phyloP scores from a whole-genome alignment of 2,329 filamentous ascomycete genomes.

The Claviceps sp. region DNA sequence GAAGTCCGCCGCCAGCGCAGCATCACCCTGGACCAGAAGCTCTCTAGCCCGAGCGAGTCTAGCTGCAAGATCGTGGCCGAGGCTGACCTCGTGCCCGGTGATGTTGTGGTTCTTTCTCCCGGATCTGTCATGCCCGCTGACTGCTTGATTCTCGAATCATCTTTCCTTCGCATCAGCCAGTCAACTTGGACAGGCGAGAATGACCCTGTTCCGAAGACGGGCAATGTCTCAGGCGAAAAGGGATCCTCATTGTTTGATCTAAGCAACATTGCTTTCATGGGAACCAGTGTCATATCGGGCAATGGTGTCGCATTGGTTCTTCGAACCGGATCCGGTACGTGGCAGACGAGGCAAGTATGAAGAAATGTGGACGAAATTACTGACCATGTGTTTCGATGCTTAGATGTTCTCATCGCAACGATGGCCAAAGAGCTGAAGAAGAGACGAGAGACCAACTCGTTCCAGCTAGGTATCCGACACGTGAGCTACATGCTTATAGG shows the following conservation, averaged over 20 bases:
- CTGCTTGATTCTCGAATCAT: conserved; percentile 15
- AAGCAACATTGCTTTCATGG: conserved; percentile 15
- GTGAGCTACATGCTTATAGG: conserved; percentile 17
- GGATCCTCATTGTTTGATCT: conserved; percentile 13
- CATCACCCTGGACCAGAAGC: background rate
- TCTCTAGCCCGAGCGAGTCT: background rate
- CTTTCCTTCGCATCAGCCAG: conserved; percentile 16
- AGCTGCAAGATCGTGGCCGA: conserved; percentile 5
- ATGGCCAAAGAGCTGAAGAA: conserved; percentile 15
- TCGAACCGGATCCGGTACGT: conserved; percentile 10
- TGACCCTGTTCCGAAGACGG: conserved; percentile 13
- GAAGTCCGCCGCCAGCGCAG: conserved; percentile 9
- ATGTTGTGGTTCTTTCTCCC: conserved; percentile 12
- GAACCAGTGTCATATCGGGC: conserved; percentile 17
- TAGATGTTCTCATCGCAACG: conserved; percentile 14
- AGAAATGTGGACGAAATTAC: background rate
- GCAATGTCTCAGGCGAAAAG: conserved; percentile 9
- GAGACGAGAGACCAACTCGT: conserved; percentile 13
- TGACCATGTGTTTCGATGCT: background rate
- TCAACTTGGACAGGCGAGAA: conserved; percentile 19
- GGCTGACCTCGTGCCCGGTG: conserved; percentile 13
- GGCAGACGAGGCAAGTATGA: no score
- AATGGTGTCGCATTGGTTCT: conserved; percentile 14
- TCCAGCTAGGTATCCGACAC: conserved; percentile 16
- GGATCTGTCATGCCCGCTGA: conserved; percentile 16